Base-by-base conservation (phyloP, 2,329 filamentous ascomycete species). In the Trichophyton simii region DNA sequence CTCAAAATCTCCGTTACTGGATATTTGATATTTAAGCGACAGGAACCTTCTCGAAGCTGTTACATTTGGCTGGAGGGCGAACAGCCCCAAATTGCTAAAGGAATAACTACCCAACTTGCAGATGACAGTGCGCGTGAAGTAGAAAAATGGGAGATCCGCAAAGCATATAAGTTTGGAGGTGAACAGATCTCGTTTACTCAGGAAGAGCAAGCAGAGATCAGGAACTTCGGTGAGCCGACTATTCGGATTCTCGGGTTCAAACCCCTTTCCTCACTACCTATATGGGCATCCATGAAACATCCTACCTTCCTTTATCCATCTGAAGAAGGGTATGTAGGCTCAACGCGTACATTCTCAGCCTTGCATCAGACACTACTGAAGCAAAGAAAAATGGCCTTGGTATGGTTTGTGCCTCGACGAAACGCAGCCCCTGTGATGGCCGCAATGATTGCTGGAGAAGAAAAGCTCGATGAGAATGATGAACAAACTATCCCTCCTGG, bases 201-300 rank as follows among this genome's bases (percentile, higher is more conserved):
- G 0, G 91, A 96, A 38, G 92, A 99, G 72, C 84, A 92, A 63
- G 87, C 86, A 62, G 77, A 82, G 20, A 80, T 99, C 62, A 86
- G 86, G 64, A 79, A 89, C 66, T 96, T 96, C 68, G 92, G 91
- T 2, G 81, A 87, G 1, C 89, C 90, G 0, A 79, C 89, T 11
- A 87, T 99, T 61, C 86, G 91, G 3, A 87, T 99, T 66, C 87
- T 99, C 61, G 94, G 94, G 4, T 99, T 99, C 80, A 99, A 97
- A 71, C 84, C 89, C 5, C 79, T 88, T 31, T 83, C 82, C 1
- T 77, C 83, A 68, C 78, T 96, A 1, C 88, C 88, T 0, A 79
- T 87, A 18, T 96, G 92, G 91, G 89, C 90, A 1, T 91, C 89
- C 38, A 80, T 89, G 57, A 89, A 88, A 70, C 91, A 91, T 67